Percentiles rank a stretch among this genome's conserved stretches.
Conservation (phyloP, 441 rosid species). For the Pelargonium citronellum region DNA sequence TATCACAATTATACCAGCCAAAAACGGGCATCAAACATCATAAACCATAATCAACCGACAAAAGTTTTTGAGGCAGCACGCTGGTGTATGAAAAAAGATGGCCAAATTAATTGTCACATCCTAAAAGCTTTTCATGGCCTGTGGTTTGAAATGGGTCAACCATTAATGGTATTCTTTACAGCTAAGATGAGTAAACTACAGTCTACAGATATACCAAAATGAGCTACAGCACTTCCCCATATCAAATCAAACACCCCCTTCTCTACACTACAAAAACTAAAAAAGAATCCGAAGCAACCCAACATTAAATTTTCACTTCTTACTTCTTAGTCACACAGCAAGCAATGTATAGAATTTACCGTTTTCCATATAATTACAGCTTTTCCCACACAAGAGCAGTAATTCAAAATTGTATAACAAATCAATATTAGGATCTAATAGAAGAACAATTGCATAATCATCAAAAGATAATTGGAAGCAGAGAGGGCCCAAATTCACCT, state of each 20-base stretch:
- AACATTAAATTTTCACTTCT: not conserved
- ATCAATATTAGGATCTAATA: not conserved
- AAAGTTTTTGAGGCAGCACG: not conserved
- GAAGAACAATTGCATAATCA: not conserved
- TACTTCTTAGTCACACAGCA: not conserved
- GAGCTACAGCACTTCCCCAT: not conserved
- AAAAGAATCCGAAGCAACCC: not conserved
- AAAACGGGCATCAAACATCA: not conserved
- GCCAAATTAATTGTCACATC: not conserved
- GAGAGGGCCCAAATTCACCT: not conserved
- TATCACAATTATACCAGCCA: not conserved
- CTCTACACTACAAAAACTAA: not conserved
- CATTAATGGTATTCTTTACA: not conserved
- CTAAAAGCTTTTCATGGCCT: not conserved
- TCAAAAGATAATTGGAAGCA: not conserved
- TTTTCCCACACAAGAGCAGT: not conserved
- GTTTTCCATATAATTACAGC: not conserved
- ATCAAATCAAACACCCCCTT: not conserved
- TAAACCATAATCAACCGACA: not conserved
- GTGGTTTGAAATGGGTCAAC: not conserved
- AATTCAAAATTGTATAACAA: not conserved
- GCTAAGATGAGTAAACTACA: constrained; percentile 3
- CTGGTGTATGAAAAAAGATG: not conserved
- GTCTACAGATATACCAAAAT: not conserved
- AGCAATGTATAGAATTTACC: not conserved